Base-by-base conservation (phyloP, 2,329 filamentous ascomycete species). In the Claviceps africana region DNA sequence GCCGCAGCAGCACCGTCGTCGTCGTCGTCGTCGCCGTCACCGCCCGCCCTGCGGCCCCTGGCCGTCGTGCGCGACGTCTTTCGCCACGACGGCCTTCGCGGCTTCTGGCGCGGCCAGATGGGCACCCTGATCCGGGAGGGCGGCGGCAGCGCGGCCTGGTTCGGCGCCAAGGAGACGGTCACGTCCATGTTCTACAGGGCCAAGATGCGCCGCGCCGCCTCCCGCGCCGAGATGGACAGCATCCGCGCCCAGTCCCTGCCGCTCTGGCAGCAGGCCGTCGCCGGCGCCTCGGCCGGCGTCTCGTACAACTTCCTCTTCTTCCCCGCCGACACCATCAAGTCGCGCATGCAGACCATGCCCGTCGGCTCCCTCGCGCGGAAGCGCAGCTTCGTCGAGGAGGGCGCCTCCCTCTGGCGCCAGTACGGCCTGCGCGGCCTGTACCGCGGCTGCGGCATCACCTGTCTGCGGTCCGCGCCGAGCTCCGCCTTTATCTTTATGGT, bases 401-500 rank as follows among this genome's bases (percentile, higher is more conserved):
- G 83, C 0, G 76, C 70, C 53, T 75, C 80, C 17, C 69, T 97
- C n/a, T 98, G 88, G 85, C 77, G 75, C 55, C 80, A 88, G 61
- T 82, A 90, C 54, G 93, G 93, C 0, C 54, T 97, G 21, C 83
- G 79, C 57, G 91, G 89, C 2, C 73, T 97, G 65, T 98, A 98
- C 66, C 82, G 91, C 51, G 93, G 93, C 3, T 98, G 93, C 61
- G 93, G 93, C 33, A 93, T 98, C 58, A 98, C 93, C 0, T 88
- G 93, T 46, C 74, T 83, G 33, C 80, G 93, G 55, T 86, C 89
- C 37, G 90, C 89, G 33, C 93, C 93, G 2, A 96, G 90, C 67
- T 96, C 90, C n/a, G 93, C 93, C 8, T 89, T 97, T 63, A 98
- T 98, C 55, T 98, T 98, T 63, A 90, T 93, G 56, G 82, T 97